Base-by-base conservation (phyloP, 2,329 filamentous ascomycete genomes). In the Aspergillus ustus region DNA sequence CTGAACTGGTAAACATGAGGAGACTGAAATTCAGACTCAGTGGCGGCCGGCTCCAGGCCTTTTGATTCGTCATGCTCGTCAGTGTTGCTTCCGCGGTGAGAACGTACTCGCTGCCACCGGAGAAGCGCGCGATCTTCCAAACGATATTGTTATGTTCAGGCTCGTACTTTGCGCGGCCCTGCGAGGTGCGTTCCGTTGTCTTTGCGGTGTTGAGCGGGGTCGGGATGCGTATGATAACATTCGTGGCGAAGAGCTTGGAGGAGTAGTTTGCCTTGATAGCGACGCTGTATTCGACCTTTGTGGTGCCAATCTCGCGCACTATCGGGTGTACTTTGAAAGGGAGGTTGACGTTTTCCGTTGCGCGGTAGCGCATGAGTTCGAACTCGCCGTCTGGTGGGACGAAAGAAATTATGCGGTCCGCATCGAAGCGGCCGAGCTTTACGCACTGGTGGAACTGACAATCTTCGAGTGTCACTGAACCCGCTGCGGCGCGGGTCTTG, bases 401-500 rank as follows among this genome's bases (percentile, higher is more conserved):
- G 77, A 99, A 97, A 62, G 91, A 95, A 77, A 99, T 98, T 76
- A 97, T 98, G 67, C 95, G 87, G 79, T 99, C 95, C 31, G 91
- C 91, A 78, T 98, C 95, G 74, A 99, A 99, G 75, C 96, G 96
- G 67, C 94, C 93, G 31, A 99, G 85, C 81, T 97, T 97, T 63
- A 99, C 95, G 77, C 95, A 99, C 78, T 99, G 95, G 78, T 99
- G 95, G 81, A 99, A 97, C 74, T 98, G 95, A 74, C 96, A 98
- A 77, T 99, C 95, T 76, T 99, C 96, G 28, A 99, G 84, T 0
- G 93, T 97, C 57, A 99, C 96, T 66, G 91, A 96, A 40, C 95
- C 95, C 1, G 95, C 95, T 0, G 95, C 95, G 0, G 95, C 95
- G 77, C 96, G 94, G 44, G 95, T 97, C 31, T 93, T 92, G 78